These are phyloP conservation scores for Aegilops umbellulata DNA, from an alignment of 176 grass and related monocot genomes.

Conservation along the genomic window DNA sequence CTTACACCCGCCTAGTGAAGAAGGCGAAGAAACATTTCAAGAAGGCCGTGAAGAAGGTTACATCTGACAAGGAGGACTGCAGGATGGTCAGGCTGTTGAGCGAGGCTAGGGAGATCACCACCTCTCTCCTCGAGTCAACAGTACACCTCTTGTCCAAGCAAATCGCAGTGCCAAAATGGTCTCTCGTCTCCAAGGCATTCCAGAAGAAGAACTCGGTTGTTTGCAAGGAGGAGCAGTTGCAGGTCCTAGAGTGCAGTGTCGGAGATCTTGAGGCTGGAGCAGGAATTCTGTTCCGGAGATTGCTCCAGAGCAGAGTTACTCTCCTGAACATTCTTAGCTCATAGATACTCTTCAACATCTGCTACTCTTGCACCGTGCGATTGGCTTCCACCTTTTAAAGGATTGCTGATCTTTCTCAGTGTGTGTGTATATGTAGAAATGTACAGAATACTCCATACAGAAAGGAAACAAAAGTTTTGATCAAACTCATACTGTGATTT, in stretches of 20 bases:
- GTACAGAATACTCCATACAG: constrained; percentile 2
- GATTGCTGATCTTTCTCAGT: constrained; percentile 11
- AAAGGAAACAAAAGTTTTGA: neutral
- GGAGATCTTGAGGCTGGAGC: constrained; percentile 33
- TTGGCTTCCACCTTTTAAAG: constrained; percentile 27
- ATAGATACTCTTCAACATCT: neutral
- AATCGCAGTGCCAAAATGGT: too few relatives aligned
- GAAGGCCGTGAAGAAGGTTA: too few relatives aligned
- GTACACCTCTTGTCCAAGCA: too few relatives aligned
- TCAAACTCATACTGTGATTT: neutral
- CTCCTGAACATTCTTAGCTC: constrained; percentile 37
- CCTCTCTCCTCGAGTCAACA: too few relatives aligned
- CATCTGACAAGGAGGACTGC: too few relatives aligned
- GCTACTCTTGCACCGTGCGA: neutral
- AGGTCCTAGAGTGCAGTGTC: constrained; percentile 15
- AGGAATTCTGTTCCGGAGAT: constrained; percentile 31
- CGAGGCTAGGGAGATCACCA: too few relatives aligned
- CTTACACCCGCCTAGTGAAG: too few relatives aligned
- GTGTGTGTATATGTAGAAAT: neutral
- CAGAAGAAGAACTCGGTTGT: neutral
- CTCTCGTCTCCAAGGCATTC: too few relatives aligned
- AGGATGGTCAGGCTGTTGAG: too few relatives aligned
- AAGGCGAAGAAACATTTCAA: too few relatives aligned
- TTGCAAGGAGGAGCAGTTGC: constrained; percentile 6
- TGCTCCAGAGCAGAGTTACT: constrained; percentile 33